Evolutionary conservation across 768 basidiomycete species (phyloP).

Genomic region (Gloeostereum incarnatum): DNA sequence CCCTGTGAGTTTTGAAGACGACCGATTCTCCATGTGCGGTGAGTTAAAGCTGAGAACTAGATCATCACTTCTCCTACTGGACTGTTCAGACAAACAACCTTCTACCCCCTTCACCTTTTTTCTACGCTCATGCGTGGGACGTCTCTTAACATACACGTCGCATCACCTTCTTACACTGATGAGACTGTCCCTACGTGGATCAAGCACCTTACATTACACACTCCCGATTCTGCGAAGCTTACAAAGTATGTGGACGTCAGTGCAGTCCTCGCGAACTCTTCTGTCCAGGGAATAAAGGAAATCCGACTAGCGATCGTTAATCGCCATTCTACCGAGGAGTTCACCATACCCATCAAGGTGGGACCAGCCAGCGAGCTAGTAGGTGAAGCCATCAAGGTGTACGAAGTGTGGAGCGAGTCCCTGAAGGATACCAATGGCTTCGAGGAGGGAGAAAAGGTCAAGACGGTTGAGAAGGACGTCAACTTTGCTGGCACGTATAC

Average conservation of each 20-base stretch:
- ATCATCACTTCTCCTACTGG: slow-evolving; percentile 36
- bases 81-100: slow-evolving; percentile 35
- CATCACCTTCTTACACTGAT: slow-evolving; percentile 26
- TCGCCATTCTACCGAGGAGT: slow-evolving; percentile 28
- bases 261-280: slow-evolving; percentile 27
- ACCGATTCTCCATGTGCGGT: neutral
- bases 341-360: slow-evolving; percentile 26
- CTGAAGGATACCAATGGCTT: slow-evolving; percentile 33
- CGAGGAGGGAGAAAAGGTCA: slow-evolving; percentile 30
- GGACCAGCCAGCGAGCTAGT: slow-evolving; percentile 18
- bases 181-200: slow-evolving; percentile 46
- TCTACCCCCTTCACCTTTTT: slow-evolving; percentile 43
- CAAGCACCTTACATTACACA: slow-evolving; percentile 25
- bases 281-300: too few species aligned
- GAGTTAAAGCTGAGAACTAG: slow-evolving; percentile 8
- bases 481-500: slow-evolving; percentile 24
- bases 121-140: slow-evolving; percentile 45
- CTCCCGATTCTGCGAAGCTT: slow-evolving; percentile 20
- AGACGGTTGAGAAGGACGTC: slow-evolving; percentile 17
- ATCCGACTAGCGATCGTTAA: slow-evolving; percentile 49
- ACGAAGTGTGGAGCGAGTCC: slow-evolving; percentile 44
- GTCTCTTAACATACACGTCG: slow-evolving; percentile 27
- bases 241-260: slow-evolving; percentile 41
- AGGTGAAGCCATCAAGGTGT: slow-evolving; percentile 22
- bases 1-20: slow-evolving; percentile 19